phyloP scores from a whole-genome alignment of 352 stramenopile genomes.

The Pseudoperonospora humuli region DNA sequence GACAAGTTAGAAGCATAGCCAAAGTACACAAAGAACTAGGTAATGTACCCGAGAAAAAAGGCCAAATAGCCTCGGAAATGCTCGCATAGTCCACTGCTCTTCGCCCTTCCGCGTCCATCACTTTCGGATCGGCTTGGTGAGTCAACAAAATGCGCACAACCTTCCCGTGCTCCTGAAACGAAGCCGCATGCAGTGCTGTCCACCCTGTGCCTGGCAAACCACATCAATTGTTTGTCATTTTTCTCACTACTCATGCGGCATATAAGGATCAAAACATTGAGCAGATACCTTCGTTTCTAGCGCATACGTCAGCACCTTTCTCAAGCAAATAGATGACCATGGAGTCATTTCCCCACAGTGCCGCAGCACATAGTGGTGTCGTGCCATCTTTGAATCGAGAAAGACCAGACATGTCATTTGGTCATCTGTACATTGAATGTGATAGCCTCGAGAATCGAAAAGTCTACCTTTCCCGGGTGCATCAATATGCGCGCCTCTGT shows the following conservation, averaged over 20 bases:
- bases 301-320: constrained; percentile 36
- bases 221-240: neutral
- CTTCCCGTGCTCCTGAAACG: constrained; percentile 64
- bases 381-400: constrained; percentile 38
- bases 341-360: constrained; percentile 52
- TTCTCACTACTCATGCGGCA: too few species aligned
- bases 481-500: constrained; percentile 43
- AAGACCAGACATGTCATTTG: neutral
- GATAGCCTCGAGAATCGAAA: too few species aligned
- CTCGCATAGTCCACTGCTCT: too few species aligned
- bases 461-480: constrained; percentile 37
- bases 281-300: constrained; percentile 59
- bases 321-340: constrained; percentile 60
- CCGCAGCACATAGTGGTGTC: constrained; percentile 49
- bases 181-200: too few species aligned
- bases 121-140: constrained; percentile 38
- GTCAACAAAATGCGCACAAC: constrained; percentile 46
- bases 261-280: too few species aligned
- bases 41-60: too few species aligned
- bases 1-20: too few species aligned
- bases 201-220: constrained; percentile 37
- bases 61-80: too few species aligned
- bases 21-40: too few species aligned
- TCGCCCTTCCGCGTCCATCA: constrained; percentile 35
- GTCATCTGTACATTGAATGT: too few species aligned